Evolutionary conservation across 495 filamentous ascomycete species (phyloP), one percentile per base, ranked within the genome.

Genomic region (Viridothelium virens): DNA sequence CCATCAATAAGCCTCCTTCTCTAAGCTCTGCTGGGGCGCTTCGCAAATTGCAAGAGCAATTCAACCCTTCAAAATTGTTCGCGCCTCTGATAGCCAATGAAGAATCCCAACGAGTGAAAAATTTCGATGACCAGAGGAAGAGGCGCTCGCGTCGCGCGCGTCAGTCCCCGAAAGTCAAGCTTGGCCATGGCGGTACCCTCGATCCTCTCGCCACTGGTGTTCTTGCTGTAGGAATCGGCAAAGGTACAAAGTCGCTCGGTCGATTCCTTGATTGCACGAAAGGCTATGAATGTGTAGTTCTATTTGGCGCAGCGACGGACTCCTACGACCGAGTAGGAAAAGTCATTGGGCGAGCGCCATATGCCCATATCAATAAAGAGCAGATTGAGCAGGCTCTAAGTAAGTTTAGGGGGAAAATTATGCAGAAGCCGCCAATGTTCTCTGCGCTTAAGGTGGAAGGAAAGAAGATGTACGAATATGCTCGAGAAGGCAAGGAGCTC

Each of bases 121-220:
- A 72, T n/a, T 38, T 33, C 48, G 74, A 78, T 9, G 81, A 75
- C 72, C 83, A 87, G 74, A 80, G 80, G 6, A 79, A 79, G 48
- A 83, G 83, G 31, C 78, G 83, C 66, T 78, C 81, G 59, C 70
- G 71, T 63, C 73, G 76, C 46, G 86, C 85, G 76, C 72, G 77
- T 50, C 70, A 78, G 44, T 77, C 81, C 0, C 67, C 89, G 7
- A 82, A 90, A 66, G 87, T 97, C 67, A 99, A 99, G 79, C 88
- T 97, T 70, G 94, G 94, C 25, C 94, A 99, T 78, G 94, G 95
- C 41, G 94, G 94, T 39, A 99, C 94, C 0, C 83, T 99, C 3
- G 94, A 99, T 71, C 94, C 94, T 2, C 83, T 97, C 69, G 94
- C 94, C 14, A 96, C 91, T 1, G 94, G 94, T 34, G 91, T 99